Evolutionary conservation across 768 basidiomycete species (phyloP).

Genomic region (Exidia glandulosa): DNA sequence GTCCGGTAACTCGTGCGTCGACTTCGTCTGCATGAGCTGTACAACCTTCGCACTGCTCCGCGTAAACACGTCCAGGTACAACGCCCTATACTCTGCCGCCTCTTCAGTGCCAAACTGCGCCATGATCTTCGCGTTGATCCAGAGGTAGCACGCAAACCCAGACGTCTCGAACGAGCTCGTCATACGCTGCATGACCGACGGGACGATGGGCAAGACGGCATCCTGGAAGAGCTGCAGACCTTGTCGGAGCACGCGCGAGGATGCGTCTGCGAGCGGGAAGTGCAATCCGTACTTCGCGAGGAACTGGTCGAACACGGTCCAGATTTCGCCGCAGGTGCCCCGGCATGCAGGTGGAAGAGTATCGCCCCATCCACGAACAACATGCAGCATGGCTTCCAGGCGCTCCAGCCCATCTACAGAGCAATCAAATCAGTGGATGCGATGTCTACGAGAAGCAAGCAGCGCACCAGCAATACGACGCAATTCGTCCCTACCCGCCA

Average conservation of each 20-base stretch:
- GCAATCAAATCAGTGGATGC: constrained; percentile 5
- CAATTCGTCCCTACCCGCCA: constrained; percentile 61
- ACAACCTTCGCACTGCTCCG: constrained; percentile 62
- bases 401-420: constrained; percentile 75
- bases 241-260: constrained; percentile 73
- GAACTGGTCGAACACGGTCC: constrained; percentile 73
- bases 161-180: constrained; percentile 65
- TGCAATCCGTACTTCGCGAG: constrained; percentile 67
- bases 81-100: constrained; percentile 39
- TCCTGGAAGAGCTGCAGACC: constrained; percentile 73
- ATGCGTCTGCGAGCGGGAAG: constrained; percentile 69
- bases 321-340: constrained; percentile 68
- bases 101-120: constrained; percentile 61
- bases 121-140: constrained; percentile 88
- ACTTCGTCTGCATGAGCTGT: constrained; percentile 52
- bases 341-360: constrained; percentile 72
- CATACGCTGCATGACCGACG: constrained; percentile 67
- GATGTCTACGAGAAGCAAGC: neutral
- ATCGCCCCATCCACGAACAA: constrained; percentile 73
- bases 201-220: constrained; percentile 52
- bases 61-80: constrained; percentile 62
- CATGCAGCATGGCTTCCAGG: constrained; percentile 80
- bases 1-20: constrained; percentile 73
- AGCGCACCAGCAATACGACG: constrained; percentile 57
- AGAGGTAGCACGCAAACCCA: constrained; percentile 78